Conservation (phyloP, 2,329 filamentous ascomycete genomes). For the Venturia pyrina region DNA sequence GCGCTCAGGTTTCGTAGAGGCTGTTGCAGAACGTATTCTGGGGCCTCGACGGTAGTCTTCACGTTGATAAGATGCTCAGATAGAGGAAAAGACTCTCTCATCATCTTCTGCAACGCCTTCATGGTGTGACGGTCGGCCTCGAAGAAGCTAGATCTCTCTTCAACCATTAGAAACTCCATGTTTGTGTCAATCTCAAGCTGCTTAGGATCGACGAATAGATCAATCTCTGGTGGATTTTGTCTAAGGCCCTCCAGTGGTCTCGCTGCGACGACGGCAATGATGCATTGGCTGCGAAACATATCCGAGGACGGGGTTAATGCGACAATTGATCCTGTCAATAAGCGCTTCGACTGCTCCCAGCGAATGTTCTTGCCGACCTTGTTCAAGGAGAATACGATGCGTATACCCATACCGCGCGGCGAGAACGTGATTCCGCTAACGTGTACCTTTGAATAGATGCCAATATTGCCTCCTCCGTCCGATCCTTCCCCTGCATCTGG, state of each 20-base stretch:
- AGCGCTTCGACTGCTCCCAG: constrained; percentile 39
- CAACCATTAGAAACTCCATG: constrained; percentile 66
- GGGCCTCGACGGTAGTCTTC: constrained; percentile 36
- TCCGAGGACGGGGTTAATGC: constrained; percentile 47
- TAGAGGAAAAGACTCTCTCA: constrained; percentile 47
- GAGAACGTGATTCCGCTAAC: constrained; percentile 57
- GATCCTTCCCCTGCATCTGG: constrained; percentile 49
- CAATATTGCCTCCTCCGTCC: constrained; percentile 22
- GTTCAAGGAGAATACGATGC: constrained; percentile 33
- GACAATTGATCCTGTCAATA: constrained; percentile 45
- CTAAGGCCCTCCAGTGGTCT: constrained; percentile 54
- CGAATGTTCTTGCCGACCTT: constrained; percentile 13
- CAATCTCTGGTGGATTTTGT: constrained; percentile 59
- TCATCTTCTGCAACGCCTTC: constrained; percentile 58
- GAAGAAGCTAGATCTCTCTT: constrained; percentile 63
- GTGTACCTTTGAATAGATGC: constrained; percentile 38
- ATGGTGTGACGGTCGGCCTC: constrained; percentile 68
- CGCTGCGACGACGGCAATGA: constrained; percentile 63
- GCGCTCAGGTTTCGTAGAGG: constrained; percentile 42
- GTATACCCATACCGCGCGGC: constrained; percentile 51
- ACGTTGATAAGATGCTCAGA: constrained; percentile 49
- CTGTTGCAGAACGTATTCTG: constrained; percentile 41
- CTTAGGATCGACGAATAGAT: constrained; percentile 59
- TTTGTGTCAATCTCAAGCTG: constrained; percentile 60
- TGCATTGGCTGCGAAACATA: constrained; percentile 53